A percentile compares a stretch with the other conserved stretches of the same genome.
These are phyloP conservation scores for Saksenaea vasiformis DNA, from an alignment of 371 early-diverging fungal species.

Conservation along the genomic window DNA sequence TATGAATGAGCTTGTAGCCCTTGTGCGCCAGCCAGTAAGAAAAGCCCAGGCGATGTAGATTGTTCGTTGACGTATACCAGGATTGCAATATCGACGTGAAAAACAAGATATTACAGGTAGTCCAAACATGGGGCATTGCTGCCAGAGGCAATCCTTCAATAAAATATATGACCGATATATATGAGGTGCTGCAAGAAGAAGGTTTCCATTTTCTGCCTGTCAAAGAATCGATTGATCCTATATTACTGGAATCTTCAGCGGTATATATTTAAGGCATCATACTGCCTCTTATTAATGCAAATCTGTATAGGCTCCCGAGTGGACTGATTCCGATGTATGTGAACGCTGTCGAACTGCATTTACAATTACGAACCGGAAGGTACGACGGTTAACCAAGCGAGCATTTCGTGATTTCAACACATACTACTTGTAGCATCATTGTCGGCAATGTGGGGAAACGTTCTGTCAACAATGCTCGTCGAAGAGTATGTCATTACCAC, in stretches of 20 bases:
- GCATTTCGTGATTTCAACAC: conserved; percentile 1
- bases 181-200: conserved; percentile 73
- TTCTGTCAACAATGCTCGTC: conserved; percentile 92
- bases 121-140: conserved; percentile 89
- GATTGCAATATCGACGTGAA: conserved; percentile 74
- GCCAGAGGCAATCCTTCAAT: conserved; percentile 76
- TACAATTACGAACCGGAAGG: conserved; percentile 91
- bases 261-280: conserved; percentile 38
- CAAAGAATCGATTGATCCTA: conserved; percentile 47
- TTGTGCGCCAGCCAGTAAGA: conserved; percentile 65
- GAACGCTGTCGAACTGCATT: conserved; percentile 89
- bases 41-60: neutral
- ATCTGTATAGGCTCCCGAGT: conserved; percentile 82
- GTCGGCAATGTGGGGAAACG: conserved; percentile 93
- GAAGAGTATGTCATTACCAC: conserved; percentile 78
- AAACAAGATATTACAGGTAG: conserved; percentile 65
- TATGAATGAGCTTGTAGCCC: conserved; percentile 75
- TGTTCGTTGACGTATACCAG: conserved; percentile 14
- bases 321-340: conserved; percentile 93
- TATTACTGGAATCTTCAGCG: conserved; percentile 71
- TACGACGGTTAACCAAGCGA: conserved; percentile 2
- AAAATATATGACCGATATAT: conserved; percentile 74
- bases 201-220: conserved; percentile 62
- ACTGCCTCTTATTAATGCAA: neutral
- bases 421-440: conserved; percentile 74